phyloP scores from a whole-genome alignment of 2,329 filamentous ascomycete genomes.

The Ceratocystis cubensis region DNA sequence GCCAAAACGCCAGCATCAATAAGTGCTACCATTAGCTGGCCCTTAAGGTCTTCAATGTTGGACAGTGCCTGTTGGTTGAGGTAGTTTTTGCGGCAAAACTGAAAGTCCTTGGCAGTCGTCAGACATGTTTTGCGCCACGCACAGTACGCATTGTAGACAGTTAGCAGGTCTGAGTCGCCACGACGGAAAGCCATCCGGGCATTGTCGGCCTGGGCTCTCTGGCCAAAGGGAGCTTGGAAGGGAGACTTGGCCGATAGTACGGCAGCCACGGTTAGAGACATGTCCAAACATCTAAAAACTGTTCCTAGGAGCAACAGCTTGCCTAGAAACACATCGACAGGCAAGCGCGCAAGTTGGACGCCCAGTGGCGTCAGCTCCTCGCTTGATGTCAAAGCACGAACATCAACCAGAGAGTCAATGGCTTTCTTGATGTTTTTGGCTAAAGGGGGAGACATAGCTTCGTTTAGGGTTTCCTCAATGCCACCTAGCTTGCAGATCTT shows the following conservation, averaged over 20 bases:
- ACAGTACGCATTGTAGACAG: conserved; percentile 84
- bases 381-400: conserved; percentile 66
- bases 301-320: conserved; percentile 81
- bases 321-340: conserved; percentile 85
- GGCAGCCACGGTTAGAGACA: conserved; percentile 79
- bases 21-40: conserved; percentile 72
- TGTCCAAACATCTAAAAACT: conserved; percentile 84
- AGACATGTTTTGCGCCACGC: conserved; percentile 77
- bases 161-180: conserved; percentile 83
- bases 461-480: conserved; percentile 77
- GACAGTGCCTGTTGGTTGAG: conserved; percentile 75
- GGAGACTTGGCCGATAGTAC: conserved; percentile 91
- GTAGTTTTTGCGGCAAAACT: conserved; percentile 92
- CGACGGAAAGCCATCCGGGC: conserved; percentile 67
- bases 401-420: conserved; percentile 85
- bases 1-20: conserved; percentile 74
- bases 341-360: conserved; percentile 72
- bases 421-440: conserved; percentile 86
- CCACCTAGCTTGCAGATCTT: conserved; percentile 95
- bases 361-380: conserved; percentile 85
- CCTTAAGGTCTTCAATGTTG: conserved; percentile 92
- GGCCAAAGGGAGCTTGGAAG: conserved; percentile 75
- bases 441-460: conserved; percentile 81
- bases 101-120: conserved; percentile 59
- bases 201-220: conserved; percentile 67